These are phyloP conservation scores for Stromatinia cepivora DNA, from an alignment of 2,329 filamentous ascomycete genomes.

Conservation along the genomic window DNA sequence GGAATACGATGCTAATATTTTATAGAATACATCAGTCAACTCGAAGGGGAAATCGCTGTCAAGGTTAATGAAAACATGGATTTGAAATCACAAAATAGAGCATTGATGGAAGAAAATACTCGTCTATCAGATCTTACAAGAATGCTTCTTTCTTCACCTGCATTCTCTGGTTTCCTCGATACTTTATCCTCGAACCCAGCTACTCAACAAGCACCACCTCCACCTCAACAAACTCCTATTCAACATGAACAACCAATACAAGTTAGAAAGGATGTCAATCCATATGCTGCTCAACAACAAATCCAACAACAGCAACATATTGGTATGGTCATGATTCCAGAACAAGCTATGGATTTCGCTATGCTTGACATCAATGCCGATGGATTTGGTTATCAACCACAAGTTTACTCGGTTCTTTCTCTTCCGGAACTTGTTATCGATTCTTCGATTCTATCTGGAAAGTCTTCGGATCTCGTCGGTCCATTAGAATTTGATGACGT, in stretches of 20 bases:
- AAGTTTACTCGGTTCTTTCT: conserved; percentile 71
- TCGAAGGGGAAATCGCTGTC: conserved; percentile 82
- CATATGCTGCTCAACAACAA: conserved; percentile 55
- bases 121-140: conserved; percentile 76
- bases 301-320: conserved; percentile 61
- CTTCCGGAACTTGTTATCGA: conserved; percentile 59
- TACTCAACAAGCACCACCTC: conserved; percentile 44
- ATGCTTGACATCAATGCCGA: conserved; percentile 63
- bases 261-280: conserved; percentile 65
- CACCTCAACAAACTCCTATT: conserved; percentile 23
- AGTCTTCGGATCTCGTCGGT: conserved; percentile 57
- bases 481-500: conserved; percentile 44
- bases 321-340: conserved; percentile 80
- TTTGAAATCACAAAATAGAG: conserved; percentile 76
- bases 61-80: conserved; percentile 84
- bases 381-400: conserved; percentile 63
- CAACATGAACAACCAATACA: conserved; percentile 47
- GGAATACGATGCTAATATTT: conserved; percentile 50
- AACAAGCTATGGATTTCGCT: conserved; percentile 73
- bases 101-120: conserved; percentile 81
- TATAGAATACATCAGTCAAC: conserved; percentile 91
- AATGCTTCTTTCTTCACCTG: conserved; percentile 76
- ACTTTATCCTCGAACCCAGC: conserved; percentile 63
- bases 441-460: conserved; percentile 66
- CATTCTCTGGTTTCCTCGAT: conserved; percentile 80